Conservation (phyloP, 768 basidiomycete genomes). For the Daedaleopsis sinensis region DNA sequence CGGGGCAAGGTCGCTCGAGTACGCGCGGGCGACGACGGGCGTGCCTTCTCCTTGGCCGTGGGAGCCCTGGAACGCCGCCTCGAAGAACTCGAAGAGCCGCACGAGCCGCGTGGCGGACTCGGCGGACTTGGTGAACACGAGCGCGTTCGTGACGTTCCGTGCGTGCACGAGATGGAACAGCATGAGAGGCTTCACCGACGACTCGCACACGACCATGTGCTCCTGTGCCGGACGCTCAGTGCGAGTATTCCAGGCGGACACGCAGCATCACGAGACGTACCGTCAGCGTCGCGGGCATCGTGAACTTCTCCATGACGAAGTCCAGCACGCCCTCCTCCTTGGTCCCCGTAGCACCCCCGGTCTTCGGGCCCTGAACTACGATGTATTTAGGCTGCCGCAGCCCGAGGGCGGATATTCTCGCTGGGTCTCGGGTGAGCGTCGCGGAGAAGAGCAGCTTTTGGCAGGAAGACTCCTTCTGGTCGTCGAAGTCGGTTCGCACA, state of each 20-base stretch:
- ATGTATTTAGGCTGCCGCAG: conserved; percentile 86
- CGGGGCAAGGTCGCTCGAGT: conserved; percentile 83
- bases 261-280: conserved; percentile 42
- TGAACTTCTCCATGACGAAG: conserved; percentile 73
- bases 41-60: conserved; percentile 21
- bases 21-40: conserved; percentile 60
- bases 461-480: conserved; percentile 66
- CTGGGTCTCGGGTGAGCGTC: conserved; percentile 91
- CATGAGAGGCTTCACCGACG: conserved; percentile 83
- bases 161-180: conserved; percentile 84
- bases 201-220: conserved; percentile 79
- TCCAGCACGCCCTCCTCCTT: conserved; percentile 46
- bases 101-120: conserved; percentile 88
- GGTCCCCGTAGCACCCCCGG: conserved; percentile 32
- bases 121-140: conserved; percentile 97
- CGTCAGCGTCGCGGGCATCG: conserved; percentile 77
- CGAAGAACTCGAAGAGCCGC: conserved; percentile 79
- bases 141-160: conserved; percentile 61
- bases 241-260: too few relatives aligned
- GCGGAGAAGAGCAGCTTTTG: conserved; percentile 97
- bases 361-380: conserved; percentile 63
- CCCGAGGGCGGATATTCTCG: conserved; percentile 84
- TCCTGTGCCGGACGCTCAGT: conserved; percentile 52
- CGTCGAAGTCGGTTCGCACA: conserved; percentile 54
- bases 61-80: conserved; percentile 36